Evolutionary conservation across 2,329 filamentous ascomycete genomes (phyloP).

Genomic region (Thelonectria discophora): DNA sequence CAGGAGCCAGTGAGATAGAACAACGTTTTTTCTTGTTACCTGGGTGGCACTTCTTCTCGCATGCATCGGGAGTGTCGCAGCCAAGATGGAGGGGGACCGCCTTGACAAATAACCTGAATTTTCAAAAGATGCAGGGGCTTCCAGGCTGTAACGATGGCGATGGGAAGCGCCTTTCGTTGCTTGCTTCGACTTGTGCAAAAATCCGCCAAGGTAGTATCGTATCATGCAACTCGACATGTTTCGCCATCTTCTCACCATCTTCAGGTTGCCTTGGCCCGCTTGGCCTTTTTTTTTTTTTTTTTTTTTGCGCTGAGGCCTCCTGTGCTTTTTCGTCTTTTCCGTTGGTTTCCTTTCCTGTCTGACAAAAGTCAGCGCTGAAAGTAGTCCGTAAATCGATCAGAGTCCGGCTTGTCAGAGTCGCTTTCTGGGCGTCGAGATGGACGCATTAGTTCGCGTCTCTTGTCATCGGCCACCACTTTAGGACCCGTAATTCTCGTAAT

Average conservation of each 20-base stretch:
- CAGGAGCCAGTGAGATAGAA: too few species aligned
- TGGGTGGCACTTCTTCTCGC: too few species aligned
- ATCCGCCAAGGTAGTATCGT: constrained; percentile 4
- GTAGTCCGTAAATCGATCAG: neutral
- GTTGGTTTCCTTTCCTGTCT: too few species aligned
- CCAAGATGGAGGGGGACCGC: neutral
- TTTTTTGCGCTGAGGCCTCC: constrained; percentile 18
- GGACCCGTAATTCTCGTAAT: too few species aligned
- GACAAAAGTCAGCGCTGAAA: neutral
- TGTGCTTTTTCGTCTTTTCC: neutral
- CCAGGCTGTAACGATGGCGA: constrained; percentile 8
- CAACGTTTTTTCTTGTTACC: neutral
- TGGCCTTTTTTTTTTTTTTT: too few species aligned
- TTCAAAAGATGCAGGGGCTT: constrained; percentile 2
- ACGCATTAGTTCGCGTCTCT: too few species aligned
- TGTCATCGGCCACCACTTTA: too few species aligned
- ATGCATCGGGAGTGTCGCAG: constrained; percentile 1
- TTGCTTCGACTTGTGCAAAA: neutral
- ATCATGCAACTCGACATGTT: constrained; percentile 20
- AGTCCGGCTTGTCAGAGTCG: neutral
- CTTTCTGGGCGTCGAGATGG: too few species aligned
- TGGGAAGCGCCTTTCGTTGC: neutral
- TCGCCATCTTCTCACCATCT: constrained; percentile 23
- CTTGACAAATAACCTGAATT: neutral
- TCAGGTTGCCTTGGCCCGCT: constrained; percentile 12